phyloP scores from a whole-genome alignment of 1,284 basidiomycete species.

The Kwoniella shivajii region DNA sequence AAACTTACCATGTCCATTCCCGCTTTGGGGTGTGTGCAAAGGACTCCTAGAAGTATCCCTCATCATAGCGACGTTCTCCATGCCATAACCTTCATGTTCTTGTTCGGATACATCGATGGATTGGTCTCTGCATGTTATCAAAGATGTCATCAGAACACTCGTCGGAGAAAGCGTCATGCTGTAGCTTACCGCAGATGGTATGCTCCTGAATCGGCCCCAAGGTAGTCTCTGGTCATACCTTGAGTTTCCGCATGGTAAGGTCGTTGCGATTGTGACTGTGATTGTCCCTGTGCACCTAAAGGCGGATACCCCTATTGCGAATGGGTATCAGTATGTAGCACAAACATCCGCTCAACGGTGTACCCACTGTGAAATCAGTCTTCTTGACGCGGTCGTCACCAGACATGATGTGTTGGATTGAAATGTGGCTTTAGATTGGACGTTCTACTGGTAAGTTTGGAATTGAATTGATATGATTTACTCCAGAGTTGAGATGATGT shows the following conservation, averaged over 20 bases:
- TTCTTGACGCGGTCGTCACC: conserved; percentile 16
- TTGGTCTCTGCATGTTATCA: conserved; percentile 19
- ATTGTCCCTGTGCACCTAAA: background rate
- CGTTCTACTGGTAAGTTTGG: too few relatives aligned
- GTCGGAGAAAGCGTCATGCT: background rate
- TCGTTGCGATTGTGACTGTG: conserved; percentile 5
- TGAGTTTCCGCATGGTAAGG: conserved; percentile 14
- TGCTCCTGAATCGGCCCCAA: conserved; percentile 17
- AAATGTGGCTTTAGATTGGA: too few relatives aligned
- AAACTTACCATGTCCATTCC: conserved; percentile 15
- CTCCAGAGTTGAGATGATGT: too few relatives aligned
- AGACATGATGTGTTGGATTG: conserved; percentile 15
- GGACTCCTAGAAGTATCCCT: conserved; percentile 24
- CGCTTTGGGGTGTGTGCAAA: conserved; percentile 11
- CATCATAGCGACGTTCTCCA: conserved; percentile 15
- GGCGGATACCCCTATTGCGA: conserved; percentile 1
- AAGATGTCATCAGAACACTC: background rate
- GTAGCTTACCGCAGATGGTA: conserved; percentile 22
- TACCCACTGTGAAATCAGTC: conserved; percentile 21
- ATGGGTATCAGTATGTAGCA: background rate
- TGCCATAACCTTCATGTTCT: conserved; percentile 26
- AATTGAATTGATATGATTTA: too few relatives aligned
- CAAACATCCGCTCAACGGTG: background rate
- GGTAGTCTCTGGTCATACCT: conserved; percentile 21
- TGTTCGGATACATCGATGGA: conserved; percentile 22